Conservation (phyloP, 805 yeast species). For the Sporopachydermia quercuum region DNA sequence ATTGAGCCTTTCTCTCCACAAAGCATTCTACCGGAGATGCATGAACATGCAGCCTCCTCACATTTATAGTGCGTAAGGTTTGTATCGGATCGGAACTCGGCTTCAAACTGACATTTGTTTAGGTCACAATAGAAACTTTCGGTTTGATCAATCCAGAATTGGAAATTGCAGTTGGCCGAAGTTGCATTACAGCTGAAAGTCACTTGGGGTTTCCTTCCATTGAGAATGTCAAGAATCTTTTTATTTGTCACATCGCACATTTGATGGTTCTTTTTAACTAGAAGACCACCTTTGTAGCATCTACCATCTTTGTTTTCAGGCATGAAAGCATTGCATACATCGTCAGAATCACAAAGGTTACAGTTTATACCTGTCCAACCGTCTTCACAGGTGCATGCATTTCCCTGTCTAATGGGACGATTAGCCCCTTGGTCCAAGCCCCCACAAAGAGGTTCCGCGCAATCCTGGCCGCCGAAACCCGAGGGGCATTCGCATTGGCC, state of each 20-base stretch:
- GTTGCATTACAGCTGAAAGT: conserved; percentile 77
- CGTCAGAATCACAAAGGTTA: conserved; percentile 59
- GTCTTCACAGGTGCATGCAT: conserved; percentile 36
- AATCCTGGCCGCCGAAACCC: conserved; percentile 91
- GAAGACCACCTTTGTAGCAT: conserved; percentile 73
- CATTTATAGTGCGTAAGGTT: conserved; percentile 72
- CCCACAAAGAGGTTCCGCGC: conserved; percentile 82
- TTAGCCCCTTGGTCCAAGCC: conserved; percentile 46
- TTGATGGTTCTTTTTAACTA: conserved; percentile 70
- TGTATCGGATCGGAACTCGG: conserved; percentile 26
- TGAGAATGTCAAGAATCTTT: conserved; percentile 66
- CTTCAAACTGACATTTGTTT: conserved; percentile 52
- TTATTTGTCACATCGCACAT: conserved; percentile 88
- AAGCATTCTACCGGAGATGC: conserved; percentile 83
- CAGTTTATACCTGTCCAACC: conserved; percentile 97
- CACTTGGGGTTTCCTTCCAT: conserved; percentile 78
- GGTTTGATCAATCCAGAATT: conserved; percentile 85
- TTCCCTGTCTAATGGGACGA: conserved; percentile 49
- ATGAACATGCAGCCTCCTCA: conserved; percentile 64
- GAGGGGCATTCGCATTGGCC: conserved; percentile 87
- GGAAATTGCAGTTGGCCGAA: conserved; percentile 62
- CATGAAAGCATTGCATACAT: conserved; percentile 72
- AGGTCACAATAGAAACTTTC: conserved; percentile 89
- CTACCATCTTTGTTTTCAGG: conserved; percentile 80
- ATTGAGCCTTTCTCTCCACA: conserved; percentile 93